A percentile compares a stretch with the other conserved stretches of the same genome.
These are phyloP conservation scores for Grosmannia huntii DNA, from an alignment of 2,329 filamentous ascomycete genomes.

Conservation along the genomic window DNA sequence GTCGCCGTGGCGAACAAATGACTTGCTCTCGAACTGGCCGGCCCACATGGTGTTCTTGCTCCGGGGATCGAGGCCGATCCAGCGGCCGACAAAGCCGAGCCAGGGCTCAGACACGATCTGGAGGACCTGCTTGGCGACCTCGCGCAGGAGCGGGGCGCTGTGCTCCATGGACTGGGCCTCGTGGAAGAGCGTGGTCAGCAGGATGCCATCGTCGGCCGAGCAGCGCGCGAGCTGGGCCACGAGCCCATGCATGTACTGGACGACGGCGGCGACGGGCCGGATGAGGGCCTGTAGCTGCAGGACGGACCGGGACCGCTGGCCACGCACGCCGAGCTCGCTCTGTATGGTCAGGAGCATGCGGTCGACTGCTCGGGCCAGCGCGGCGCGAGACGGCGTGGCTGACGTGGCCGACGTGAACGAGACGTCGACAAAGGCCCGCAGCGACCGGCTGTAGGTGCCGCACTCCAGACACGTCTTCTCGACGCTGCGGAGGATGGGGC, in stretches of 20 bases:
- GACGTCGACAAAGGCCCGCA: slow-evolving; percentile 10
- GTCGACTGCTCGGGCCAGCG: slow-evolving; percentile 37
- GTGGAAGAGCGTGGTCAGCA: slow-evolving; percentile 48
- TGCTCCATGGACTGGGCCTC: slow-evolving; percentile 53
- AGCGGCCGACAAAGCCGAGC: slow-evolving; percentile 43
- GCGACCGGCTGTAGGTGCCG: slow-evolving; percentile 31
- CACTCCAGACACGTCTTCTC: slow-evolving; percentile 33
- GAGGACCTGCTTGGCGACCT: slow-evolving; percentile 55
- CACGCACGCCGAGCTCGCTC: slow-evolving; percentile 31
- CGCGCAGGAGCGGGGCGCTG: slow-evolving; percentile 45
- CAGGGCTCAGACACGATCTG: slow-evolving; percentile 21
- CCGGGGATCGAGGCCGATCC: slow-evolving; percentile 58
- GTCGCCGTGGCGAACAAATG: slow-evolving; percentile 48
- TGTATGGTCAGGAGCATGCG: slow-evolving; percentile 36
- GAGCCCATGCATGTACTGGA: slow-evolving; percentile 38
- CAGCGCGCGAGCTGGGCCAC: slow-evolving; percentile 30
- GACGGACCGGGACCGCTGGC: slow-evolving; percentile 30
- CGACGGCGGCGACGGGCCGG: slow-evolving; percentile 31
- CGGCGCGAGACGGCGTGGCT: slow-evolving; percentile 32
- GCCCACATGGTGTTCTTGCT: slow-evolving; percentile 19
- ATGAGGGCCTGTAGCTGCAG: slow-evolving; percentile 40
- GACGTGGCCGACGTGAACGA: slow-evolving; percentile 3
- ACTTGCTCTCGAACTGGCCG: slow-evolving; percentile 26
- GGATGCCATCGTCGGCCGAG: slow-evolving; percentile 41
- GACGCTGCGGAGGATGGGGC: slow-evolving; percentile 32